Evolutionary conservation across 306 rosid genomes (phyloP).

Genomic region (Casuarina equisetifolia): DNA sequence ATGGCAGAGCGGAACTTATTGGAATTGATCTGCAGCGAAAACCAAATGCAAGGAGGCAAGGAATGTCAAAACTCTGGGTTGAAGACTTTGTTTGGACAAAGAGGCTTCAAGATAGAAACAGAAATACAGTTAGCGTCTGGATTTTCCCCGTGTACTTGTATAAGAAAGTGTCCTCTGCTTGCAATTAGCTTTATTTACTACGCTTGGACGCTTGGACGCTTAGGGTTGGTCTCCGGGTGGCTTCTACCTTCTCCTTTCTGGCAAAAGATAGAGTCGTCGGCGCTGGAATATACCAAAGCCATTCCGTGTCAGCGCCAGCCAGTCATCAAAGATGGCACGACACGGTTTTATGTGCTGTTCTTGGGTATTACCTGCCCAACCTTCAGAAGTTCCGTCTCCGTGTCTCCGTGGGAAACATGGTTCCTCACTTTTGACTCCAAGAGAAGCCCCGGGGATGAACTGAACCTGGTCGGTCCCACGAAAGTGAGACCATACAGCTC

Average conservation of each 20-base stretch:
- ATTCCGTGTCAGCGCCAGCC: slow-evolving; percentile 4
- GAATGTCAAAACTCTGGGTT: not conserved
- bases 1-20: slow-evolving; percentile 49
- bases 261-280: too few species aligned
- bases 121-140: not conserved
- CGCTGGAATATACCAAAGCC: too few species aligned
- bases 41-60: not conserved
- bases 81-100: not conserved
- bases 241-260: too few species aligned
- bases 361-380: not conserved
- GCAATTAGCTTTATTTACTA: too few species aligned
- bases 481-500: too few species aligned
- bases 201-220: too few species aligned
- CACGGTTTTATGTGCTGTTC: not conserved
- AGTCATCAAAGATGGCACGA: slow-evolving; percentile 11
- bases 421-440: too few species aligned
- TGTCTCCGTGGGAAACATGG: not conserved
- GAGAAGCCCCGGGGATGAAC: too few species aligned
- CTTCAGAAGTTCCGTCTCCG: not conserved
- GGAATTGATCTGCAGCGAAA: slow-evolving; percentile 34
- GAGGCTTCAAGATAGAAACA: not conserved
- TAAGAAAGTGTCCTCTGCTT: too few species aligned
- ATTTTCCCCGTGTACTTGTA: not conserved
- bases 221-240: too few species aligned
- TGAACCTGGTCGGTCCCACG: too few species aligned